Base-by-base conservation (phyloP, 2,329 filamentous ascomycete genomes). In the Aspergillus sojae region DNA sequence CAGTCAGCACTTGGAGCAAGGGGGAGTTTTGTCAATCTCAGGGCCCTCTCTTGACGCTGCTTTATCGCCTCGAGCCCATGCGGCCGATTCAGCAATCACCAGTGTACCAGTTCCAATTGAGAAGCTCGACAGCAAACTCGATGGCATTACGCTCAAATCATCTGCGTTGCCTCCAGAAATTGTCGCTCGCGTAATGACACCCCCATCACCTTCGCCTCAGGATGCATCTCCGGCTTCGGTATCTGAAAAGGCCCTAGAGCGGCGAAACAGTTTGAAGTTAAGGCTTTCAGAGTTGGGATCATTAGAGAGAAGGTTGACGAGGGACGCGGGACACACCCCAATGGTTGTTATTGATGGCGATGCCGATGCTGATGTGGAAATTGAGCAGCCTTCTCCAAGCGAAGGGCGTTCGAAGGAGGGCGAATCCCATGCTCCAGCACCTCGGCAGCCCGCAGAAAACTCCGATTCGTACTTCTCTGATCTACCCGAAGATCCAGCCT, bases 141-240 rank as follows among this genome's bases (percentile, higher is more conserved):
- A 83, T 63, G 80, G 81, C 6, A 83, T 83, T 62, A 82, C 77
- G 6, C 73, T 82, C 57, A 82, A 82, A 61, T 81, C 80, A 4
- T 78, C 79, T 23, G 80, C 76, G 4, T 68, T 82, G 45, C 78
- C 77, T 30, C 80, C 79, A 5, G 77, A 77, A 59, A 74, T 82
- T 21, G 75, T 80, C 21, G 79, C 78, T 46, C 78, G 75, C 63
- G 77, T 81, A 59, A 78, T 80, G 66, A 80, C 79, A 34, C 78
- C 79, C 34, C 74, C 78, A 34, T 76, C 78, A 10, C 75, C 76
- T 16, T 69, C 71, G 23, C 69, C 73, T 55, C 63, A 69, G 41
- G 72, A 70, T 14, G 65, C 68, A 14, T 72, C 75, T 23, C 71
- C 72, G 43, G 70, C 71, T 30, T 69, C 74, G 16, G 68, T 64